Evolutionary conservation across 2,329 filamentous ascomycete genomes (phyloP), one percentile per base, ranked within the genome.

Genomic region (Metarhizium humberi): DNA sequence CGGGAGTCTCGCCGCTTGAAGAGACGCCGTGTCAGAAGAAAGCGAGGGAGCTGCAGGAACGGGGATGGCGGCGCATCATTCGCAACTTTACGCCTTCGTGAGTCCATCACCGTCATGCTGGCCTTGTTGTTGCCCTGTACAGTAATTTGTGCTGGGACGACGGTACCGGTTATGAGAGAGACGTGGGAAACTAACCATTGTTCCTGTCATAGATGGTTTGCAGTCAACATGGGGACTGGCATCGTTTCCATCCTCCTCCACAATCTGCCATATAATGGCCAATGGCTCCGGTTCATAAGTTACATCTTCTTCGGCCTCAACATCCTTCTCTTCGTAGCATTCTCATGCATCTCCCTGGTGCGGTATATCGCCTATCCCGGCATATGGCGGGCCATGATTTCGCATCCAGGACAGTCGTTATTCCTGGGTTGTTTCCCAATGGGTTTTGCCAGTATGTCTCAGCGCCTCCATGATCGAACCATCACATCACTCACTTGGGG

Each of bases 361-460:
- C 77, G 86, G 4, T 90, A 89, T 61, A 71, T 72, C 0, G 62
- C 88, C 1, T 89, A 86, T 62, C 86, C 85, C 0, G 75, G 79
- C 56, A 82, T 88, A 34, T 89, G 84, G 78, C 63, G 56, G 0
- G 80, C 78, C 16, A 87, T 90, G 85, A 77, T 89, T 40, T 70
- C 73, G 2, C 82, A 90, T 64, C 84, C 83, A 0, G 78, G 77
- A 1, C 83, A 90, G 63, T 84, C 81, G 1, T 73, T 90, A 53
- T 90, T 89, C 60, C 69, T 90, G 3, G 86, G 81, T 0, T 85
- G 82, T 0, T 78, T 87, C 36, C 85, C 85, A 0, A 88, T 88
- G 82, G 84, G 78, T 0, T 78, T 88, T 56, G 80, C 83, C 0
- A 88, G 71, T 73, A 58, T 57, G 67, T 50, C 3, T 16, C 34